Conservation (phyloP, 257 asterid species). For the Lycium barbarum region DNA sequence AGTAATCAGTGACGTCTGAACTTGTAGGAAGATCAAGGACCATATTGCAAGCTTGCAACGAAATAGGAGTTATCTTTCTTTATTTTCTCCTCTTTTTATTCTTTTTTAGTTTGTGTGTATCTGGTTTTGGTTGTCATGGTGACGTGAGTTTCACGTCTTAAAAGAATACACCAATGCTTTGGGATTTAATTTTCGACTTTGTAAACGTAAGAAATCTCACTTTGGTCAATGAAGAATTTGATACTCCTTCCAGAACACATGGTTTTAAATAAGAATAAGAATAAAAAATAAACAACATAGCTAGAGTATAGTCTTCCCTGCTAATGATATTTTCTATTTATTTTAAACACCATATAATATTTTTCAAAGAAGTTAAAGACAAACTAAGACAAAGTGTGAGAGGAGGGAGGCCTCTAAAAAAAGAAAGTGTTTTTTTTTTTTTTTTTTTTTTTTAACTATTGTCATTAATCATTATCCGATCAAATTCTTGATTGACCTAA, state of each 20-base stretch:
- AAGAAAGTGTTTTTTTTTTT: no score
- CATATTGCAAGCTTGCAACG: no score
- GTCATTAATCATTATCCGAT: not conserved
- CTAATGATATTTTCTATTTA: not conserved
- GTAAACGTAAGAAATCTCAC: not conserved
- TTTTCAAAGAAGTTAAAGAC: not conserved
- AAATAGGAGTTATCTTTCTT: no score
- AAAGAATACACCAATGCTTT: not conserved
- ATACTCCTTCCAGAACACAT: not conserved
- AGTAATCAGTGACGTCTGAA: no score
- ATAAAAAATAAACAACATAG: not conserved
- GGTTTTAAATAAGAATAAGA: not conserved
- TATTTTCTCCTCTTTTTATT: no score
- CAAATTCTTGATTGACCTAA: not conserved
- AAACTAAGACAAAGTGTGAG: not conserved
- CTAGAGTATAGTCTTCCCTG: not conserved
- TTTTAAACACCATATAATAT: not conserved
- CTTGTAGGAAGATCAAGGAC: no score
- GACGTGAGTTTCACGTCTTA: not conserved
- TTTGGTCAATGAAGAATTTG: not conserved
- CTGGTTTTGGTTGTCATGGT: not conserved
- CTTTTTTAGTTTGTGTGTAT: not conserved
- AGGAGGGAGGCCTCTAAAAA: not conserved
- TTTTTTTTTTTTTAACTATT: not conserved
- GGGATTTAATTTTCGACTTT: not conserved